Evolutionary conservation across 345 rosid species (phyloP), one percentile per base, ranked within the genome.

Genomic region (Capsella bursapastoris): DNA sequence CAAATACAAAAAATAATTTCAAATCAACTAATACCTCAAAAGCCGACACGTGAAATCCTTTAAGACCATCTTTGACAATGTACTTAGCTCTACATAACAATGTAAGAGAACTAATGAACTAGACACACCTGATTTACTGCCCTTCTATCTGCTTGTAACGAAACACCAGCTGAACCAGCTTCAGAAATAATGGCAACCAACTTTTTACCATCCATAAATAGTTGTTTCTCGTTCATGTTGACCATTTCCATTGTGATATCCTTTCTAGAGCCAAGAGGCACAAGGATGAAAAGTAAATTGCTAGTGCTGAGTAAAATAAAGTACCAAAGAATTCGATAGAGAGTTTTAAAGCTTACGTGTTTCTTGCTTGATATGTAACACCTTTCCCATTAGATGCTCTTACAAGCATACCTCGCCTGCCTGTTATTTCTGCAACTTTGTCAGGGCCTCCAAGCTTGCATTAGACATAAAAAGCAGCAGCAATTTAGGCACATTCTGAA

Each of bases 141-240:
- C 83, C 97, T 89, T 87, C 92, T 90, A 85, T 95, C 99, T 8
- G 99, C 96, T 84, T 95, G 99, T 84, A 95, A 80, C 29, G 99
- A 95, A 55, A 95, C 99, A 73, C 97, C 99, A 70, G 99, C 99
- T 47, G 97, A 95, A 66, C 99, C 99, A 71, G 99, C 99, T 85
- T 95, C 99, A 31, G 99, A 95, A 76, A 95, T 95, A 72, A 95
- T 84, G 48, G 99, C 99, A 78, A 87, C 96, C 9, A 81, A 84
- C 73, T 92, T 95, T 85, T 92, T 91, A 64, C 99, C 93, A 75
- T 91, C 97, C 99, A 95, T 95, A 82, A 95, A 95, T 72, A 85
- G 90, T 85, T 95, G 93, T 81, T 95, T 95, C 80, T 92, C 99
- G 43, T 90, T 90, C 99, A 95, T 95, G 84, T 95, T 95, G 73